These are phyloP conservation scores for Lithospermum erythrorhizon DNA, from an alignment of 257 asterid genomes.

Conservation along the genomic window DNA sequence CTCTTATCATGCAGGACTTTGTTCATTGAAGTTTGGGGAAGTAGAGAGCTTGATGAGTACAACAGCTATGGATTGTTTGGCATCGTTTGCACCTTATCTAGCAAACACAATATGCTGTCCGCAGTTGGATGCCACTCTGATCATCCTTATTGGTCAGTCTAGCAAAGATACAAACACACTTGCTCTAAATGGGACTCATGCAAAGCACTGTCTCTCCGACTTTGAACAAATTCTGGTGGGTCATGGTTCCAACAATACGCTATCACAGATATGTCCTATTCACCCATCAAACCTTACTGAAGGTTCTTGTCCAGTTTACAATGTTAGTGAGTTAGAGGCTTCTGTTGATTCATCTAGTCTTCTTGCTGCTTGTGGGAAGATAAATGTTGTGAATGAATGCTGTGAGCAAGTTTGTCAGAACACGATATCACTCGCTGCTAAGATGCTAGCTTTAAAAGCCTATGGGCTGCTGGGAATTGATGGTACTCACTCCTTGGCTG, in stretches of 20 bases:
- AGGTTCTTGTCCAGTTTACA: constrained; percentile 82
- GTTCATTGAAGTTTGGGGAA: constrained; percentile 61
- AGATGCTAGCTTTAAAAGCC: constrained; percentile 62
- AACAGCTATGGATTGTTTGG: constrained; percentile 82
- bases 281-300: constrained; percentile 69
- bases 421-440: constrained; percentile 77
- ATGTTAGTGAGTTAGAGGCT: constrained; percentile 66
- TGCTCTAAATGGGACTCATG: constrained; percentile 54
- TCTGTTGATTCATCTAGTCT: constrained; percentile 58
- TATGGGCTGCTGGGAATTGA: constrained; percentile 46
- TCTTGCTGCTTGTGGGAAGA: constrained; percentile 74
- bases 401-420: constrained; percentile 88
- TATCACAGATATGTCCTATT: constrained; percentile 67
- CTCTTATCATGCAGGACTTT: constrained; percentile 39
- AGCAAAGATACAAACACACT: constrained; percentile 59
- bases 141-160: constrained; percentile 68
- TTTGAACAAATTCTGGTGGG: constrained; percentile 69
- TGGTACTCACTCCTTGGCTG: constrained; percentile 43
- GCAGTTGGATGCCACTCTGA: constrained; percentile 80
- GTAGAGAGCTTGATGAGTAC: constrained; percentile 49
- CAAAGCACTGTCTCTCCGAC: constrained; percentile 80
- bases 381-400: constrained; percentile 79
- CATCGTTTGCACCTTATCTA: constrained; percentile 76
- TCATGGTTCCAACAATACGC: constrained; percentile 69
- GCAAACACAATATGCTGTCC: constrained; percentile 98